Evolutionary conservation across 2,329 filamentous ascomycete genomes (phyloP), one percentile per base, ranked within the genome.

Genomic region (Colletotrichum falcatum): DNA sequence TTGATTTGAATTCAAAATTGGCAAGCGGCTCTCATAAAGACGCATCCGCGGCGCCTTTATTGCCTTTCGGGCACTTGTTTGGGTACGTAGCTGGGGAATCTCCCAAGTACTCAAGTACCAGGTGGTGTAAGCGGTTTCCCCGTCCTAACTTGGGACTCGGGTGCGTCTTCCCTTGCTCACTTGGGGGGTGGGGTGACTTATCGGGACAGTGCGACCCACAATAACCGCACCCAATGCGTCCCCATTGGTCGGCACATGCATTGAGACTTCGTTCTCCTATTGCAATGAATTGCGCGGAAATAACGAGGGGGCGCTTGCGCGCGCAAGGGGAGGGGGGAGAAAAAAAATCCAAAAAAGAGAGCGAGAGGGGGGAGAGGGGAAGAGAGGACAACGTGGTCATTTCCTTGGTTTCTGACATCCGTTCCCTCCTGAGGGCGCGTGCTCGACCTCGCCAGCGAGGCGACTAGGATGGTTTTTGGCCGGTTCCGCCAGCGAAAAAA

Each of bases 161-260:
- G 30, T 49, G 58, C 37, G 44, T 30, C 58, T 61, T 61, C 30
- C 44, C 42, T 28, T 49, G 44, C 58, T 49, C 58, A 16, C 35
- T 42, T 42, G 20, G 49, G 61, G 49, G 54, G 63, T 61, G 56
- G 49, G 54, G 63, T 61, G 56, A 59, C 26, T 33, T 35, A 28
- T 23, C 12, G 12, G 16, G 58, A 63, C 61, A 54, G 61, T 63
- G 61, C 61, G 61, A 28, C 33, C 46, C 61, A 70, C 37, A 67
- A 44, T 62, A 35, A n/a, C 26, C 28, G n/a, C 33, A 26, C 42
- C n/a, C 18, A 30, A 30, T 26, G n/a, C 49, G 28, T 20, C 56
- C 51, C 51, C 53, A 70, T 64, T 70, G 66, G 66, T 42, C 51
- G 56, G 28, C 63, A 70, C 66, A 66, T 70, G 66, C 66, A 70